Base-by-base conservation (phyloP, 805 yeast genomes). In the Nakazawaea siamensis region DNA sequence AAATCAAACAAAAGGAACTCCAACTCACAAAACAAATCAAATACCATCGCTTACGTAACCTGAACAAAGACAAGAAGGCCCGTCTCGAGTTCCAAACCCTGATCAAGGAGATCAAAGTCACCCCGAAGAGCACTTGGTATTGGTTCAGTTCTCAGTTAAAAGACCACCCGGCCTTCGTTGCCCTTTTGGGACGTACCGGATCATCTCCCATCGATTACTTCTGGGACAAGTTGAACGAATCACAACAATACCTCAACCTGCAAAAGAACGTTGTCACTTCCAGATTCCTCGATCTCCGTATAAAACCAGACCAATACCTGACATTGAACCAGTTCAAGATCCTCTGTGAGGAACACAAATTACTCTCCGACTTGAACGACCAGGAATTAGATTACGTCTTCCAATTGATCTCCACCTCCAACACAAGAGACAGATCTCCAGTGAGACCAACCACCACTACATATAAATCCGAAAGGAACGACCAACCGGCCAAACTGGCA, bases 201-300 rank as follows among this genome's bases (percentile, higher is more conserved):
- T 85, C 95, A 0, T 68, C 76, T 1, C 80, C 95, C 1, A 49
- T 78, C 27, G 94, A 86, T 43, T 55, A 83, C 27, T 86, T 80
- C 51, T 70, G 84, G 72, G 95, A 87, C 51, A 47, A 70, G 0
- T 66, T 80, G 3, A 87, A 80, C 44, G 78, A 73, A 37, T 76
- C 73, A 45, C 65, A 68, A 23, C 70, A 76, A 35, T 48, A 64
- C 2, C 50, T 82, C 29, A 69, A 67, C 40, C 73, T 76, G 16
- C 73, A 76, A 48, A 71, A 71, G 35, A 84, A 78, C 34, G 54
- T 79, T 27, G 70, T 76, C 9, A 8, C 15, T 4, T 35, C 38
- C 12, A 30, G 28, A 14, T 43, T 42, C 21, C 31, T 40, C 15
- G 38, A 28, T 11, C 17, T 27, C 43, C 42, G 38, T 46, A 10